Conservation (phyloP, 1,139 yeast species). For the Geotrichum citri-aurantii region DNA sequence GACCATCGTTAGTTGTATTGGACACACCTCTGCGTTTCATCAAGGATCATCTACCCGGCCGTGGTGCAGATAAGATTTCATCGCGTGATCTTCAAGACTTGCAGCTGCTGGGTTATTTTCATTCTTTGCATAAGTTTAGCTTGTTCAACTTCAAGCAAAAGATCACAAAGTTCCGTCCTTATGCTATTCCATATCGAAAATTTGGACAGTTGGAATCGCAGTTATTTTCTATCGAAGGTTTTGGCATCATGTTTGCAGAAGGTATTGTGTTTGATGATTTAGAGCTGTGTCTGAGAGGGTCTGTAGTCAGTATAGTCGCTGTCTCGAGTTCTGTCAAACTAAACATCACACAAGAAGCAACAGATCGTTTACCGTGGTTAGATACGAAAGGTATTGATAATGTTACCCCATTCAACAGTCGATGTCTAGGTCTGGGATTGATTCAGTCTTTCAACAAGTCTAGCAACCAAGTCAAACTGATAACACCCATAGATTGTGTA, state of each 20-base stretch:
- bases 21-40: neutral
- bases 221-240: constrained; percentile 21
- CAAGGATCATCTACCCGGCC: constrained; percentile 8
- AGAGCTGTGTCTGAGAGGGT: constrained; percentile 28
- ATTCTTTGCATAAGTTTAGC: constrained; percentile 16
- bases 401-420: neutral
- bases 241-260: constrained; percentile 30
- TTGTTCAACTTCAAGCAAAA: constrained; percentile 21
- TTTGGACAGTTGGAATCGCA: neutral
- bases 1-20: neutral
- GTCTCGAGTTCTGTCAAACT: constrained; percentile 16
- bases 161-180: constrained; percentile 32
- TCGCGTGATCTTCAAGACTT: constrained; percentile 35
- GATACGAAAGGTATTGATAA: neutral
- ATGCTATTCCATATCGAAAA: constrained; percentile 20
- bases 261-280: constrained; percentile 29
- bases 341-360: neutral
- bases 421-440: constrained; percentile 33
- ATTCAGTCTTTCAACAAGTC: constrained; percentile 47
- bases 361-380: constrained; percentile 2
- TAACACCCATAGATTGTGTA: constrained; percentile 44
- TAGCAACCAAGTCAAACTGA: constrained; percentile 46
- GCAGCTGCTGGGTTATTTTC: constrained; percentile 35
- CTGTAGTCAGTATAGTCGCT: constrained; percentile 30
- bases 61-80: constrained; percentile 7